Evolutionary conservation across 192 early-diverging fungal species (phyloP).

Genomic region (Funneliformis geosporum): DNA sequence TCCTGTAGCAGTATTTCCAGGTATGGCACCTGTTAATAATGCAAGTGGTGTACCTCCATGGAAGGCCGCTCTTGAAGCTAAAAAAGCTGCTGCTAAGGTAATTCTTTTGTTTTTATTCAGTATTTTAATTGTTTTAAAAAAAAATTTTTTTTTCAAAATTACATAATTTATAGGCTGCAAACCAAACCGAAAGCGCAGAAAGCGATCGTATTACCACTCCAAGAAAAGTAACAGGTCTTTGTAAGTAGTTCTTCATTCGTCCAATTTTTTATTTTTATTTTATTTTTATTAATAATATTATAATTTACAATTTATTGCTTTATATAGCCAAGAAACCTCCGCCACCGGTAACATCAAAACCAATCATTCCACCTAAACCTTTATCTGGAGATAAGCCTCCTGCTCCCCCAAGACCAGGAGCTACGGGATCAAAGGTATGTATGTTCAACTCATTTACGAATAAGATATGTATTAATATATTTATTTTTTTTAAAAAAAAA

Average conservation of each 20-base stretch:
- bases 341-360: conserved; percentile 15
- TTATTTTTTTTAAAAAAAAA: background rate
- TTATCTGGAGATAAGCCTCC: conserved; percentile 39
- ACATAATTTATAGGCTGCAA: background rate
- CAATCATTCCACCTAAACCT: conserved; percentile 43
- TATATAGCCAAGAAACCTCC: background rate
- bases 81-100: conserved; percentile 48
- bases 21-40: conserved; percentile 35
- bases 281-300: too few species aligned
- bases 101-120: background rate
- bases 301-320: background rate
- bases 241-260: background rate
- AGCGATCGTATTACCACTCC: background rate
- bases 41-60: conserved; percentile 52
- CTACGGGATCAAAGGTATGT: conserved; percentile 19
- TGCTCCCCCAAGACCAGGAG: conserved; percentile 38
- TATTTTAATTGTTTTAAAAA: background rate
- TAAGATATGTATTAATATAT: background rate
- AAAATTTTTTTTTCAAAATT: background rate
- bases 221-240: background rate
- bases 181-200: background rate
- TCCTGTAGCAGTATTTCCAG: conserved; percentile 34
- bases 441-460: background rate
- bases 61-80: conserved; percentile 59
- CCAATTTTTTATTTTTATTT: background rate